Conservation (phyloP, 169 alveolate species). For the Perkinsus marinus region DNA sequence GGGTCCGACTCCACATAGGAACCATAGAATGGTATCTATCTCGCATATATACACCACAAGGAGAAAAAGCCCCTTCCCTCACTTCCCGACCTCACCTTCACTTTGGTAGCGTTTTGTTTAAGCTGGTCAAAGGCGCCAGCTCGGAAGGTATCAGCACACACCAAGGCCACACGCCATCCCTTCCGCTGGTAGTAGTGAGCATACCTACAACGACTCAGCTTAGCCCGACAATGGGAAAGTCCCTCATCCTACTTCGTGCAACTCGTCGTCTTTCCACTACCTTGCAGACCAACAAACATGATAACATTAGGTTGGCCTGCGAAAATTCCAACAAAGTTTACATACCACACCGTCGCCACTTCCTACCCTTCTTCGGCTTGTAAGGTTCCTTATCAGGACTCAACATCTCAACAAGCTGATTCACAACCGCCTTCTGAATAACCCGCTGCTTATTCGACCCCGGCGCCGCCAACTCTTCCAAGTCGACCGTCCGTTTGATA, state of each 20-base stretch:
- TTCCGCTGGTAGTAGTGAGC: conserved; percentile 89
- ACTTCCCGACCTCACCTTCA: conserved; percentile 71
- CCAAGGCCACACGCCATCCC: conserved; percentile 94
- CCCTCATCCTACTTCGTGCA: conserved; percentile 70
- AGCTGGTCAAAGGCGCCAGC: conserved; percentile 99
- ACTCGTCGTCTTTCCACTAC: conserved; percentile 99
- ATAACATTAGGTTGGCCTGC: conserved; percentile 65
- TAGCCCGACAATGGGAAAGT: no score
- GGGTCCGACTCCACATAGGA: conserved; percentile 95
- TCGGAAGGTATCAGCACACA: conserved; percentile 99
- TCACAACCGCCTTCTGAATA: conserved; percentile 67
- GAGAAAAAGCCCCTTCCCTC: background rate
- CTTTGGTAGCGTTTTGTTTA: conserved; percentile 97
- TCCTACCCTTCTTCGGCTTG: conserved; percentile 76
- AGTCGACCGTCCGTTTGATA: conserved; percentile 42
- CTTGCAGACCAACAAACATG: conserved; percentile 99
- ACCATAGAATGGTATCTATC: background rate
- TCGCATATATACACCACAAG: no score
- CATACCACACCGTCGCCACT: background rate
- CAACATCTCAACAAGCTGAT: conserved; percentile 81
- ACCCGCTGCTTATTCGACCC: conserved; percentile 42
- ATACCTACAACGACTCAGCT: conserved; percentile 28
- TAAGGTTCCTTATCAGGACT: conserved; percentile 76
- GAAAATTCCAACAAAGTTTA: background rate
- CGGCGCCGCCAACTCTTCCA: conserved; percentile 25